A percentile compares a stretch with the other conserved stretches of the same genome.
Evolutionary conservation across 2,329 filamentous ascomycete genomes (phyloP).

Genomic region (Chrysoporthe austroafricana): DNA sequence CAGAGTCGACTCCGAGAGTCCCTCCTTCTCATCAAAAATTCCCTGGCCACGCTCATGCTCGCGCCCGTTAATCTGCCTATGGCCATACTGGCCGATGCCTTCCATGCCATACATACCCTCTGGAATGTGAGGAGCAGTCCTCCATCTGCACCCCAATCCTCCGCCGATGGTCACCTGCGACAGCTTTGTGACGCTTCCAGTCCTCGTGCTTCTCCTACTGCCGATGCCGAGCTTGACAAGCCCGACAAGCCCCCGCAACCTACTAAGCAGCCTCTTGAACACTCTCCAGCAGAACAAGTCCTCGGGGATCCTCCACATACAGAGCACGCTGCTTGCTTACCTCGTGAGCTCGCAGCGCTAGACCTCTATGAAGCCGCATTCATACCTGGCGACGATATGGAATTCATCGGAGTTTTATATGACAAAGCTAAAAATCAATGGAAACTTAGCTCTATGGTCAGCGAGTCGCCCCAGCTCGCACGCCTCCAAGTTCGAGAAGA

Average conservation of each 20-base stretch:
- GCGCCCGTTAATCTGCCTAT: background rate
- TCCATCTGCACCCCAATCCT: background rate
- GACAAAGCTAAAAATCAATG: background rate
- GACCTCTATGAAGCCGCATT: constrained; percentile 8
- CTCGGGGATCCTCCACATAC: background rate
- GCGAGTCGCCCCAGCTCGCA: background rate
- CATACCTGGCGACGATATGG: background rate
- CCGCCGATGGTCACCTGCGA: background rate
- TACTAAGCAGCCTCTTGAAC: background rate
- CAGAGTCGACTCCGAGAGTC: background rate
- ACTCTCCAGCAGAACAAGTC: background rate
- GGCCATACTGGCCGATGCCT: background rate
- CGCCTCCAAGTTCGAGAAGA: constrained; percentile 5
- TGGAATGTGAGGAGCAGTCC: background rate
- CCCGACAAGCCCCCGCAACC: background rate
- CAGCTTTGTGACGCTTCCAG: background rate
- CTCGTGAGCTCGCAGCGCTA: background rate
- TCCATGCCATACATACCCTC: background rate
- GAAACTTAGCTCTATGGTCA: background rate
- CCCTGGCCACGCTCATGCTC: background rate
- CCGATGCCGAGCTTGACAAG: background rate
- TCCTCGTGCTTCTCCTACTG: background rate
- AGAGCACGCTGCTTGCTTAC: background rate
- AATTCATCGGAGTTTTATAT: background rate
- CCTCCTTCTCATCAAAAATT: background rate